phyloP scores from a whole-genome alignment of 2,329 filamentous ascomycete genomes.

The Cyanodermella asteris region DNA sequence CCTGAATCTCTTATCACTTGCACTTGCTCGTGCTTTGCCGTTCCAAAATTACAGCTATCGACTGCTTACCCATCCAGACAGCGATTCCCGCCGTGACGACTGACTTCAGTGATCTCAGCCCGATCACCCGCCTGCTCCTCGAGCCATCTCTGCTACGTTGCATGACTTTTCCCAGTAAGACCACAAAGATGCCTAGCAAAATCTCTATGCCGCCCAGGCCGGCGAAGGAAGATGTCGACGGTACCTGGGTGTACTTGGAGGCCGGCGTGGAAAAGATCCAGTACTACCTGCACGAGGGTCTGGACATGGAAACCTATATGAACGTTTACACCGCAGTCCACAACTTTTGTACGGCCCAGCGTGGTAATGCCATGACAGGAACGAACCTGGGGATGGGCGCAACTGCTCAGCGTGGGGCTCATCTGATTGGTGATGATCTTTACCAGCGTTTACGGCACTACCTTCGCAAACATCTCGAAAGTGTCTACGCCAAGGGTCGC shows the following conservation, averaged over 20 bases:
- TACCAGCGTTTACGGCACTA: constrained; percentile 84
- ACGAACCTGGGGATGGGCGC: too few relatives aligned
- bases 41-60: too few relatives aligned
- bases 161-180: constrained; percentile 6
- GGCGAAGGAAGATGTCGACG: constrained; percentile 35
- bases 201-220: constrained; percentile 22
- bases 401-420: constrained; percentile 54
- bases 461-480: constrained; percentile 53
- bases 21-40: too few relatives aligned
- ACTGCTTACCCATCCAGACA: too few relatives aligned
- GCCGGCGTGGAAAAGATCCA: constrained; percentile 80
- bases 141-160: too few relatives aligned
- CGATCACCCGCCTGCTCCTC: too few relatives aligned
- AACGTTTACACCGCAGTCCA: constrained; percentile 92
- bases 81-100: too few relatives aligned
- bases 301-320: constrained; percentile 96
- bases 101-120: too few relatives aligned
- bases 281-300: constrained; percentile 71
- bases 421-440: constrained; percentile 84
- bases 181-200: too few relatives aligned
- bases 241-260: constrained; percentile 74
- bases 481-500: constrained; percentile 49
- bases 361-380: too few relatives aligned
- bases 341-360: constrained; percentile 98
- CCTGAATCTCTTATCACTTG: too few relatives aligned